Evolutionary conservation across 306 rosid species (phyloP).

Genomic region (Gleditsia sinensis): DNA sequence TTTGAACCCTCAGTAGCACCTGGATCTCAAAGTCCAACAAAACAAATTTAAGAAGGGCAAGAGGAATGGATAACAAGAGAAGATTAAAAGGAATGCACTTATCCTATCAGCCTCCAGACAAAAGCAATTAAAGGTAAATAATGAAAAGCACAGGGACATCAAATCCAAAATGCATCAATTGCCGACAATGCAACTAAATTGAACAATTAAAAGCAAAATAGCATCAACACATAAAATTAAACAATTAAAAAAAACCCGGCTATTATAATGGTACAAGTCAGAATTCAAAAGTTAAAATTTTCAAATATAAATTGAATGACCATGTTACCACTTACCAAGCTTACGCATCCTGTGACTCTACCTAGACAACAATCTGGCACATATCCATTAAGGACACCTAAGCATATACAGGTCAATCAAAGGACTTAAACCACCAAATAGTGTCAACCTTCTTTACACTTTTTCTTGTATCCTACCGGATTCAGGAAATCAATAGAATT

Average conservation of each 20-base stretch:
- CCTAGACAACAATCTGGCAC: conserved; percentile 5
- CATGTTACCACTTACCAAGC: not conserved
- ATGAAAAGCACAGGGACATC: not conserved
- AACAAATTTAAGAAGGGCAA: not conserved
- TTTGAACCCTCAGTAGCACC: conserved; percentile 76
- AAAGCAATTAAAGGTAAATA: not conserved
- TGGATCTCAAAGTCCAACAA: conserved; percentile 37
- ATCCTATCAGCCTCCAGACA: not conserved
- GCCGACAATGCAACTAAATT: not conserved
- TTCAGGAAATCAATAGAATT: not conserved
- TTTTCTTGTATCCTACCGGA: not conserved
- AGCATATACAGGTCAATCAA: not conserved
- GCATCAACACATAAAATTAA: not conserved
- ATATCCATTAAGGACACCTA: not conserved
- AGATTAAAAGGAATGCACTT: too few relatives aligned
- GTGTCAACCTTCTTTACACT: not conserved
- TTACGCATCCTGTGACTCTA: not conserved
- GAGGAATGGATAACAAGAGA: too few relatives aligned
- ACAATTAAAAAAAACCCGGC: not conserved
- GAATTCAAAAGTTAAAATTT: not conserved
- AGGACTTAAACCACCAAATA: not conserved
- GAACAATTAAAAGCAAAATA: too few relatives aligned
- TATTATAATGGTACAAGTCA: not conserved
- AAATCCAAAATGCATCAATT: not conserved
- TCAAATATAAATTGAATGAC: not conserved